A percentile compares a stretch with the other conserved stretches of the same genome.
Evolutionary conservation across 2,329 filamentous ascomycete species (phyloP).

Genomic region (Claviceps lovelessii): DNA sequence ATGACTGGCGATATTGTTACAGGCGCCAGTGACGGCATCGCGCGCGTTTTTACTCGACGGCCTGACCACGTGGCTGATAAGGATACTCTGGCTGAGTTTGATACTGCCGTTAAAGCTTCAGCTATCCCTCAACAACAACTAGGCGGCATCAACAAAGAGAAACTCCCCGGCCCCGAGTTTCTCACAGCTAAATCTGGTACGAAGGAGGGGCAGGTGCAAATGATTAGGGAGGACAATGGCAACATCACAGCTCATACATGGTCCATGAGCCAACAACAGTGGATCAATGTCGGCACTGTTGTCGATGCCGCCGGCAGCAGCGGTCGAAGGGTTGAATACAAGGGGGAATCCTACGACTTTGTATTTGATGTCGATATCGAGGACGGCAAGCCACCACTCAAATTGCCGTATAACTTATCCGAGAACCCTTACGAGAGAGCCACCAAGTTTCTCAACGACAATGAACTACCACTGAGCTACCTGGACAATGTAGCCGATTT

Average conservation of each 20-base stretch:
- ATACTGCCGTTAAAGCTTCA: constrained; percentile 67
- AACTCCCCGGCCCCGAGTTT: constrained; percentile 79
- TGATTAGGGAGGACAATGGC: constrained; percentile 72
- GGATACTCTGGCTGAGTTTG: constrained; percentile 57
- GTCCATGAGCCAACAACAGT: constrained; percentile 57
- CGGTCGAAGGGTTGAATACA: constrained; percentile 60
- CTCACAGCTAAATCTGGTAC: constrained; percentile 67
- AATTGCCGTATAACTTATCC: constrained; percentile 84
- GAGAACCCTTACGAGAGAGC: constrained; percentile 89
- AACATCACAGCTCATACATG: constrained; percentile 78
- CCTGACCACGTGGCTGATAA: constrained; percentile 54
- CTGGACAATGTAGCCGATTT: constrained; percentile 88
- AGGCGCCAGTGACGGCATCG: constrained; percentile 75
- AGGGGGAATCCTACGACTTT: constrained; percentile 84
- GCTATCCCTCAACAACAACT: constrained; percentile 79
- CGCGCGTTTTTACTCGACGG: constrained; percentile 69
- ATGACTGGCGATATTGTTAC: constrained; percentile 87
- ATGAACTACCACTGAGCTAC: constrained; percentile 76
- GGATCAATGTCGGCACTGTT: constrained; percentile 85
- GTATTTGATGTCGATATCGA: constrained; percentile 96
- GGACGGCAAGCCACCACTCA: constrained; percentile 81
- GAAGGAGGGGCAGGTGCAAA: constrained; percentile 93
- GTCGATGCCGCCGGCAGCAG: constrained; percentile 78
- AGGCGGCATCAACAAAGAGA: constrained; percentile 76
- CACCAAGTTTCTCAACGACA: constrained; percentile 77